These are phyloP conservation scores for Platanus orientalis DNA, from an alignment of 164 flowering plant genomes.

Conservation along the genomic window DNA sequence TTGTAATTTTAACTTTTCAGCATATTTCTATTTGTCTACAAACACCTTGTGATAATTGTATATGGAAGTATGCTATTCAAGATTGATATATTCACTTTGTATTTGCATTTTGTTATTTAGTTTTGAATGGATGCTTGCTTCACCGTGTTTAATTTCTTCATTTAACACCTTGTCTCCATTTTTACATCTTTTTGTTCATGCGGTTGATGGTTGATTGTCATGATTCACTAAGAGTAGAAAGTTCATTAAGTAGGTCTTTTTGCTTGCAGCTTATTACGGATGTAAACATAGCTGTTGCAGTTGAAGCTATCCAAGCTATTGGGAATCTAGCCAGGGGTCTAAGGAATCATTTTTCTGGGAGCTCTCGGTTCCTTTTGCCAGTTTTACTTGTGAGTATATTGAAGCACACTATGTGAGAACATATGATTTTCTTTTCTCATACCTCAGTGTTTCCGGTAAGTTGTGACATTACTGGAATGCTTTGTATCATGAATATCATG, in stretches of 20 bases:
- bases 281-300: conserved; percentile 96
- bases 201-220: background rate
- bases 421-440: background rate
- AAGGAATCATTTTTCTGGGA: conserved; percentile 73
- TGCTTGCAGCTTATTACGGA: conserved; percentile 83
- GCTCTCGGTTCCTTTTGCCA: conserved; percentile 84
- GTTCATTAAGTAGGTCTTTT: conserved; percentile 5
- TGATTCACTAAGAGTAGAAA: background rate
- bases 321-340: conserved; percentile 91
- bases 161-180: conserved; percentile 1
- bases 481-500: no score
- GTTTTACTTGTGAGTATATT: conserved; percentile 72
- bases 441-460: background rate
- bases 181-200: background rate
- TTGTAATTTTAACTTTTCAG: background rate
- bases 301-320: conserved; percentile 94
- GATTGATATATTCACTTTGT: no score
- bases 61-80: no score
- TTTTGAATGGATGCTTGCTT: background rate
- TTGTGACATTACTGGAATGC: no score
- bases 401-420: background rate
- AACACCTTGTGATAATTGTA: no score
- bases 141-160: background rate
- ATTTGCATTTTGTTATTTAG: no score
- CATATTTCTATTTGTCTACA: background rate